Percentiles rank a stretch among this genome's conserved stretches.
Evolutionary conservation across 495 filamentous ascomycete species (phyloP).

Genomic region (Letharia columbiana): DNA sequence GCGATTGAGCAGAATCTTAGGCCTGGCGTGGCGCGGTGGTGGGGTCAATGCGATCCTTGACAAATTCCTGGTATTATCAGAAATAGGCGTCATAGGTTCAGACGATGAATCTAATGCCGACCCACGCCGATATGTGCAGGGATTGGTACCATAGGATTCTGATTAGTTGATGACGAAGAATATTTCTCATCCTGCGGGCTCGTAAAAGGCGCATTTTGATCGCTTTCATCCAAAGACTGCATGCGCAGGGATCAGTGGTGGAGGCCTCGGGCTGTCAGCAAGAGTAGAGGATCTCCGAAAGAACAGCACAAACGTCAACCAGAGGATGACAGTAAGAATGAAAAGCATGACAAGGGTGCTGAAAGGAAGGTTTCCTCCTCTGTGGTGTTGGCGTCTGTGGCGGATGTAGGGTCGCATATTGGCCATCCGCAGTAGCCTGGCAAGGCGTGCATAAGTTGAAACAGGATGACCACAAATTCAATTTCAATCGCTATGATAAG

Average conservation of each 20-base stretch:
- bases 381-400: constrained; percentile 25
- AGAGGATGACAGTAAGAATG: neutral
- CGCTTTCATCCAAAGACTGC: neutral
- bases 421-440: constrained; percentile 12
- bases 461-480: neutral
- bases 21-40: constrained; percentile 5
- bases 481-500: constrained; percentile 4
- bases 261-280: neutral
- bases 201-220: constrained; percentile 2
- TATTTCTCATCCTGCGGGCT: constrained; percentile 5
- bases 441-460: constrained; percentile 1
- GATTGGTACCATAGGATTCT: neutral
- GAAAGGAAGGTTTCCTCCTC: constrained; percentile 17
- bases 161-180: neutral
- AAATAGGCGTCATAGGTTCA: constrained; percentile 1
- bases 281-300: constrained; percentile 2
- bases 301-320: neutral
- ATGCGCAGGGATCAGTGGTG: neutral
- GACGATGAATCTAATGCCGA: neutral
- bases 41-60: constrained; percentile 7
- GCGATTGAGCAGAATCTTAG: constrained; percentile 8
- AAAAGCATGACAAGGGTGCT: constrained; percentile 6
- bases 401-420: constrained; percentile 25
- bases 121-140: constrained; percentile 2
- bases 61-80: neutral